Evolutionary conservation across 805 yeast genomes (phyloP), one percentile per base, ranked within the genome.

Genomic region (Peterozyma xylosa): DNA sequence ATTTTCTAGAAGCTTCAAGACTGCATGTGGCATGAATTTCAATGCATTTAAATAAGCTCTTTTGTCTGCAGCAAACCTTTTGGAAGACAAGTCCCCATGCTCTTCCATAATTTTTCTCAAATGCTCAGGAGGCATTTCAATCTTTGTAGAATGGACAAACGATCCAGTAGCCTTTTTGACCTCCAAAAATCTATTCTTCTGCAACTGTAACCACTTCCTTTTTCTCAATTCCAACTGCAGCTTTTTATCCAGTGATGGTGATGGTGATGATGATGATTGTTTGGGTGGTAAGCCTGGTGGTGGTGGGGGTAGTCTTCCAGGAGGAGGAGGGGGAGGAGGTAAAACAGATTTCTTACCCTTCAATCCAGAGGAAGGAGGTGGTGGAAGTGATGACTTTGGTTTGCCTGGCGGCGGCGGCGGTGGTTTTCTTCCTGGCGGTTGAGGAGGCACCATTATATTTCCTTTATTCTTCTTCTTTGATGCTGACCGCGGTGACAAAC

Each of bases 11-110:
- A 93, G 71, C 60, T 93, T 93, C 51, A 89, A 62, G 3, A 89
- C 76, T 0, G 99, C 96, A 64, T 91, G 98, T 0, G 99, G 99
- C 82, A 95, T 76, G 64, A 84, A 95, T 63, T 89, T 91, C 45
- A 93, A 68, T 1, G 98, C 90, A 1, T 96, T 96, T 21, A 95
- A 64, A 54, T 86, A 89, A 0, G 96, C 79, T 47, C 91, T 70
- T 57, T 89, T 90, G 55, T 91, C 97, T 11, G 84, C 76, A 16
- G 91, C 81, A 40, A 86, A 85, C 49, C 81, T 80, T 50, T 78
- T 76, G 2, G 90, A 78, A 1, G 95, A 78, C 68, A 90, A 75
- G 55, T 91, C 96, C 1, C 89, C 89, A 54, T 88, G 96, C 48
- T 81, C 87, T 41, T 74, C 73, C 57, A 91, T 78, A 46, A 89